Percentiles rank a stretch among this genome's conserved stretches.
These are phyloP conservation scores for Bacterosira constricta DNA, from an alignment of 108 stramenopile species.

Conservation along the genomic window DNA sequence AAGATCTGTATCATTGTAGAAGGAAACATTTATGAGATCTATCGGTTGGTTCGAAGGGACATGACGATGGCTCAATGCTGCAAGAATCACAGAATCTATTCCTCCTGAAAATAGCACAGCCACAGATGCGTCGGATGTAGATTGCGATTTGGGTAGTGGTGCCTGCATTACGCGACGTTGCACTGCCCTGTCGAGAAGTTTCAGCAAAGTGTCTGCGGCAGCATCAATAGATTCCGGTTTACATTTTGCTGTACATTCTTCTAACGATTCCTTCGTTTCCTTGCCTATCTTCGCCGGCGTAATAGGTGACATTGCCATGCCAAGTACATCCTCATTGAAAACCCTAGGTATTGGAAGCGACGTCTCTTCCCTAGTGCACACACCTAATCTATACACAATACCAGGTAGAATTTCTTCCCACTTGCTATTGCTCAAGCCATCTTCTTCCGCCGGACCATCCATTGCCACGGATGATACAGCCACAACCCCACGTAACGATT, in stretches of 20 bases:
- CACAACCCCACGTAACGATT: conserved; percentile 26
- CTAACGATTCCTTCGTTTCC: background rate
- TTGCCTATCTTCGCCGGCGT: background rate
- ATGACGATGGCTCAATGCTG: conserved; percentile 81
- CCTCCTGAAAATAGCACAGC: conserved; percentile 97
- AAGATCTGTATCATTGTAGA: conserved; percentile 46
- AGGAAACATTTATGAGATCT: conserved; percentile 93
- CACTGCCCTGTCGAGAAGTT: conserved; percentile 61
- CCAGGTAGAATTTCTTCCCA: conserved; percentile 75
- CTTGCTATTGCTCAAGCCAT: conserved; percentile 24
- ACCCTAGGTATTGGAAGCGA: conserved; percentile 29
- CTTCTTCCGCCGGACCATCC: background rate
- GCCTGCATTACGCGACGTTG: conserved; percentile 56
- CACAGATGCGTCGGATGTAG: conserved; percentile 42
- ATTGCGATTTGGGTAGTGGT: conserved; percentile 28
- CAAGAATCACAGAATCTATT: conserved; percentile 93
- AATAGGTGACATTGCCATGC: background rate
- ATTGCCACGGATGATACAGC: conserved; percentile 45
- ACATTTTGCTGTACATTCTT: background rate
- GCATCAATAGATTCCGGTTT: background rate
- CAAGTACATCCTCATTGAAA: conserved; percentile 23
- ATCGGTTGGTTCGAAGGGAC: conserved; percentile 60
- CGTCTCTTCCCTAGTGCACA: conserved; percentile 21
- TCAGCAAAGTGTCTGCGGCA: conserved; percentile 12
- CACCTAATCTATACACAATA: conserved; percentile 49